Base-by-base conservation (phyloP, 768 basidiomycete species). In the Dendrothele bispora region DNA sequence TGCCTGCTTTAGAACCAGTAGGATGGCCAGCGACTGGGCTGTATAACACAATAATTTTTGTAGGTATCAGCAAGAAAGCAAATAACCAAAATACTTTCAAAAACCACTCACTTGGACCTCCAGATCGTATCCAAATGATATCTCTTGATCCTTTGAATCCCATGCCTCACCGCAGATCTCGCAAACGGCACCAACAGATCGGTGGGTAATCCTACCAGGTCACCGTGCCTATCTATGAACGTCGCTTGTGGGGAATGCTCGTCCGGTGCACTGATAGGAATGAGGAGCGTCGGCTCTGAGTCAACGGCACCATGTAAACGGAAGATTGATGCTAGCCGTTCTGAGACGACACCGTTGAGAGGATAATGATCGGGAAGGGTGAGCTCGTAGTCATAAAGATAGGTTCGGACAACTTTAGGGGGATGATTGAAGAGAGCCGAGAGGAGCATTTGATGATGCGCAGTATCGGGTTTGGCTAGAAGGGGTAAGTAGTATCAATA, bases 261-360 rank as follows among this genome's bases (percentile, higher is more conserved):
- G 15, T 82, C 80, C 3, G 74, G 25, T 7, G 17, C 76, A 39
- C 79, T 73, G 2, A 81, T 73, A 1, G 88, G 94, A 62, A 91
- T 80, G 10, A 97, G 71, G n/a, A 95, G 65, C 0, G 92, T 87
- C 1, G 92, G 86, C 55, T 90, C 88, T 66, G 86, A 85, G 53
- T 93, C 83, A 1, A 95, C 82, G 3, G 95, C 94, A 5, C 95
- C 95, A 59, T 95, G 95, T 4, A 95, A 75, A 29, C 85, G 81
- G 65, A 95, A 95, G 15, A 94, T 83, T 2, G 84, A 71, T 3
- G 79, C 73, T 4, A 97, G 70, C 15, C 83, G 82, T 40, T 94
- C 89, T 52, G 86, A 78, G 5, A 95, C 89, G 3, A 85, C 81
- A 10, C 82, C 79, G 55, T 83, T 87, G 55, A 95, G 62, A 18